Evolutionary conservation across 2,329 filamentous ascomycete species (phyloP).

Genomic region (Cladosporium sp.): DNA sequence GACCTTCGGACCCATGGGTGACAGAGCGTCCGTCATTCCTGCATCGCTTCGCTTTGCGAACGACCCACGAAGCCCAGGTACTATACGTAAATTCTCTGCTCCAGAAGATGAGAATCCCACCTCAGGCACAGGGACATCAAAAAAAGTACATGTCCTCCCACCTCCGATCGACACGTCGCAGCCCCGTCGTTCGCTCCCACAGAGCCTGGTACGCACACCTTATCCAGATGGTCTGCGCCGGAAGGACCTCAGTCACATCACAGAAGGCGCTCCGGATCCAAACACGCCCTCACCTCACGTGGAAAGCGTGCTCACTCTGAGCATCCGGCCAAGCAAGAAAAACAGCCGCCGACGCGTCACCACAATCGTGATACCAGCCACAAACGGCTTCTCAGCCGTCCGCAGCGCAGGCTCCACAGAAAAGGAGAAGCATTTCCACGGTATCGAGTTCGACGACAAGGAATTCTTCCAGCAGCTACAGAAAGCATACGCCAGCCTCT

Average conservation of each 20-base stretch:
- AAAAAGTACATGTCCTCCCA: constrained; percentile 37
- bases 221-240: constrained; percentile 33
- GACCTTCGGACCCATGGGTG: constrained; percentile 25
- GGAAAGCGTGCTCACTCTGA: constrained; percentile 38
- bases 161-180: constrained; percentile 38
- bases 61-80: constrained; percentile 32
- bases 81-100: constrained; percentile 16
- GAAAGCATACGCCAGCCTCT: constrained; percentile 32
- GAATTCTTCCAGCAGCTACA: constrained; percentile 37
- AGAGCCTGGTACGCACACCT: constrained; percentile 37
- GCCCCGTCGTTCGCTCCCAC: constrained; percentile 30
- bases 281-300: constrained; percentile 6
- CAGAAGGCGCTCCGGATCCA: constrained; percentile 16
- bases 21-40: constrained; percentile 30
- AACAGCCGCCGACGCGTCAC: constrained; percentile 31
- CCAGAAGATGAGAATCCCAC: neutral
- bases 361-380: constrained; percentile 35
- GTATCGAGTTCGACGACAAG: constrained; percentile 38
- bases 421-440: constrained; percentile 21
- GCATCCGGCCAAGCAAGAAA: constrained; percentile 32
- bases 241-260: constrained; percentile 31
- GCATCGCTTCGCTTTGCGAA: constrained; percentile 25
- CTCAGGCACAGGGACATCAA: neutral
- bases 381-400: constrained; percentile 32
- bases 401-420: constrained; percentile 20